A percentile compares a stretch with the other conserved stretches of the same genome.
Conservation (phyloP, 768 basidiomycete genomes). For the Xerocomellus amylosporus region DNA sequence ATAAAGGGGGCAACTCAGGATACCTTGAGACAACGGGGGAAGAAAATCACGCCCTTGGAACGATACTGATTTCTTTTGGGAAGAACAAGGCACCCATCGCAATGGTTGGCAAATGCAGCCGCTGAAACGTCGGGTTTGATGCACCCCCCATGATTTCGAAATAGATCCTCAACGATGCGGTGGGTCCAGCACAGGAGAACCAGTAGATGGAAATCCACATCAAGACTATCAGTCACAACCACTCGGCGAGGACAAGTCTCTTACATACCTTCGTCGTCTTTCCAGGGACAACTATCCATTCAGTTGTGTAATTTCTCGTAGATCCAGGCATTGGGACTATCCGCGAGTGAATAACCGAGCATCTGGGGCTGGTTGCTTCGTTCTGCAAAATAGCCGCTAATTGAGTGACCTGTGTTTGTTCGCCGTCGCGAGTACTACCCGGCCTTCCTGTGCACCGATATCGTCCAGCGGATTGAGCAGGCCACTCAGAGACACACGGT, state of each 20-base stretch:
- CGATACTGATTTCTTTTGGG: conserved; percentile 42
- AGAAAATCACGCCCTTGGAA: conserved; percentile 37
- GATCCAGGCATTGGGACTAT: conserved; percentile 59
- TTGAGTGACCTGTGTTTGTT: conserved; percentile 71
- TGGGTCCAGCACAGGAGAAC: conserved; percentile 58
- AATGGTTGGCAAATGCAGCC: conserved; percentile 11
- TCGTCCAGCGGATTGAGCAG: conserved; percentile 77
- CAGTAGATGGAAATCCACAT: conserved; percentile 60
- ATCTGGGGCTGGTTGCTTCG: conserved; percentile 53
- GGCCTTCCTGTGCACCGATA: conserved; percentile 74
- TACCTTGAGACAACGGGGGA: background rate
- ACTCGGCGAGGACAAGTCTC: conserved; percentile 22
- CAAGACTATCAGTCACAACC: conserved; percentile 35
- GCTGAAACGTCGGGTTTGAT: background rate
- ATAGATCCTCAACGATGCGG: conserved; percentile 57
- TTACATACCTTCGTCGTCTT: conserved; percentile 44
- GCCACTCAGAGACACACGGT: conserved; percentile 63
- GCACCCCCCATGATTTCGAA: conserved; percentile 38
- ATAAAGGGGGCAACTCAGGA: background rate
- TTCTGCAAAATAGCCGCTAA: no score
- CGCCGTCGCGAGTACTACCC: conserved; percentile 75
- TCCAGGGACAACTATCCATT: conserved; percentile 55
- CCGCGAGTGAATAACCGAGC: conserved; percentile 50
- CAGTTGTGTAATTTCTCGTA: conserved; percentile 50
- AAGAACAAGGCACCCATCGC: conserved; percentile 53